Conservation (phyloP, 306 rosid species). For the Cicer arietinum region DNA sequence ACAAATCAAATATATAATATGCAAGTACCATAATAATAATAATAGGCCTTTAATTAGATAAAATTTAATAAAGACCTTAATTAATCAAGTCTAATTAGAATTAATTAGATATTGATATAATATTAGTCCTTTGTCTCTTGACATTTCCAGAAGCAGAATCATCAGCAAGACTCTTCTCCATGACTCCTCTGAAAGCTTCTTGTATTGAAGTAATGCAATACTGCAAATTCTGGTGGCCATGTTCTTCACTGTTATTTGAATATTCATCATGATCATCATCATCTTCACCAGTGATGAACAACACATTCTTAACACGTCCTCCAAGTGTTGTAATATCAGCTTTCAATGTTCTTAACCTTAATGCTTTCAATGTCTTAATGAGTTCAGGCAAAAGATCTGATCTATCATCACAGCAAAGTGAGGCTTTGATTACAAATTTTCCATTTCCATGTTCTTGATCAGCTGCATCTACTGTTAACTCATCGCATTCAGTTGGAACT, state of each 20-base stretch:
- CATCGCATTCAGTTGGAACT: constrained; percentile 85
- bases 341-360: constrained; percentile 76
- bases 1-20: constrained; percentile 28
- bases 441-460: constrained; percentile 67
- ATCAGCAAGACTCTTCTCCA: constrained; percentile 76
- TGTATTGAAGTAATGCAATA: constrained; percentile 75
- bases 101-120: constrained; percentile 59
- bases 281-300: constrained; percentile 79
- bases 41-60: constrained; percentile 43
- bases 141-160: constrained; percentile 67
- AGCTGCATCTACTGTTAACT: constrained; percentile 72
- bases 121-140: constrained; percentile 90
- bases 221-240: constrained; percentile 45
- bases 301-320: constrained; percentile 85
- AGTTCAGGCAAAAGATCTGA: constrained; percentile 87
- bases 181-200: constrained; percentile 84
- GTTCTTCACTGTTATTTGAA: constrained; percentile 37
- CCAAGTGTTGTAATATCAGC: constrained; percentile 95
- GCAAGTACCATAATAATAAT: constrained; percentile 20
- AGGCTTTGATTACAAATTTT: constrained; percentile 78
- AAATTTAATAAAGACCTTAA: constrained; percentile 59
- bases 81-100: not conserved
- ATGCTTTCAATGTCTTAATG: constrained; percentile 70
- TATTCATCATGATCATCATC: constrained; percentile 44
- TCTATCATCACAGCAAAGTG: constrained; percentile 89